Percentiles rank a stretch among this genome's conserved stretches.
Evolutionary conservation across 306 rosid species (phyloP).

Genomic region (Trifolium dubium): DNA sequence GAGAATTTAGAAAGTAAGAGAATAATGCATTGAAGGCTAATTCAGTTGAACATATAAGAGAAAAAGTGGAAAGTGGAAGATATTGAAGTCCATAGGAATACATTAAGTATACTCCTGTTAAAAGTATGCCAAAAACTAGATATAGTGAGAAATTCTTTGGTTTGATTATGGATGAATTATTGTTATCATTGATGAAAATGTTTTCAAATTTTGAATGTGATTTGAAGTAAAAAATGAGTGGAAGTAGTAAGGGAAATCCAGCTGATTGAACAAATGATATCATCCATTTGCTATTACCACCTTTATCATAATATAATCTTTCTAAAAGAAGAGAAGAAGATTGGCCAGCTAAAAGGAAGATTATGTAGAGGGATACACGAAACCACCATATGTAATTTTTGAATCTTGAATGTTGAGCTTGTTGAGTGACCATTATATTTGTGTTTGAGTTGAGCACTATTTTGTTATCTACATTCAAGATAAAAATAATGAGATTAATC

Average conservation of each 20-base stretch:
- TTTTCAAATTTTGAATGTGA: background rate
- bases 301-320: conserved; percentile 60
- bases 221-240: conserved; percentile 48
- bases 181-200: background rate
- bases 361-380: conserved; percentile 45
- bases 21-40: conserved; percentile 14
- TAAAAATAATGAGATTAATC: background rate
- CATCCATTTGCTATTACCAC: conserved; percentile 78
- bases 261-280: conserved; percentile 64
- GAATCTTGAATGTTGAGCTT: background rate
- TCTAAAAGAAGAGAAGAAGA: conserved; percentile 61
- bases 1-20: background rate
- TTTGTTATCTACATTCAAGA: background rate
- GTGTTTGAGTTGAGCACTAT: background rate
- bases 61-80: background rate
- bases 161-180: conserved; percentile 32
- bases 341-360: conserved; percentile 58
- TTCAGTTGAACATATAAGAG: conserved; percentile 4
- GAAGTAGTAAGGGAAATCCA: conserved; percentile 62
- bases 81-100: conserved; percentile 48
- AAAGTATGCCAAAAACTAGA: conserved; percentile 33
- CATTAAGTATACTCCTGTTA: conserved; percentile 56
- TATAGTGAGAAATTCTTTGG: conserved; percentile 43
- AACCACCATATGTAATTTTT: conserved; percentile 52
- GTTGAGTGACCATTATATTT: background rate